Base-by-base conservation (phyloP, 2,329 filamentous ascomycete species). In the Dothistroma septosporum region DNA sequence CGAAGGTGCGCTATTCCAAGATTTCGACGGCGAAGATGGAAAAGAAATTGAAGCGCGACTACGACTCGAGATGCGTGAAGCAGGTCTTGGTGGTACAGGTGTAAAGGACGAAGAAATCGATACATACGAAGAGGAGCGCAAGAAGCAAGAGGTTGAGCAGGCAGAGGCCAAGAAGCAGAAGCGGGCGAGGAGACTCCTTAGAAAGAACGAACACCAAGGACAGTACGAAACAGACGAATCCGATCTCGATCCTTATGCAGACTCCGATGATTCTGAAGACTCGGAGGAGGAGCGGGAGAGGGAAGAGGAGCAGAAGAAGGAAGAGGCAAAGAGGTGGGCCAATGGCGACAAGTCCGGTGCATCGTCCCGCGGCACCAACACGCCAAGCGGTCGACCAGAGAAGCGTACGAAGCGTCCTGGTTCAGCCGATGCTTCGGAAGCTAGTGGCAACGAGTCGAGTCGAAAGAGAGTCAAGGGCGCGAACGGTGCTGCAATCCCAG, bases 361-460 rank as follows among this genome's bases (percentile, higher is more conserved):
- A 4, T 86, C 85, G 0, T 83, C 86, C 0, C 92, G 91, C 74
- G 90, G 90, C 31, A 85, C 83, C 41, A 90, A 82, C 67, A 88
- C 87, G 2, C 86, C 87, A 1, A 86, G 82, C 33, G 84, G 84
- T 41, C 80, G 82, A 33, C 76, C 77, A 52, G 81, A 80, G 67
- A 73, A 78, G 55, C 84, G 84, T 83, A 33, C 75, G 56, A 97
- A 97, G 78, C 87, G 93, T 32, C 84, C 90, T 33, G 91, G 92
- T 19, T 96, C 92, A 16, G 91, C 92, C 2, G 89, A 92, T 65
- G 82, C 90, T 33, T 97, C 92, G 1, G 93, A 97, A 73, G 91
- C 91, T 10, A 96, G 91, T 73, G 93, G 91, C 57, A 95, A 92
- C 68, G 93, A 97, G 74, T 93, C 90, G 0, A 85, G 87, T 24